phyloP scores from a whole-genome alignment of 202 grass and related monocot genomes.

The Zoysia matrella region DNA sequence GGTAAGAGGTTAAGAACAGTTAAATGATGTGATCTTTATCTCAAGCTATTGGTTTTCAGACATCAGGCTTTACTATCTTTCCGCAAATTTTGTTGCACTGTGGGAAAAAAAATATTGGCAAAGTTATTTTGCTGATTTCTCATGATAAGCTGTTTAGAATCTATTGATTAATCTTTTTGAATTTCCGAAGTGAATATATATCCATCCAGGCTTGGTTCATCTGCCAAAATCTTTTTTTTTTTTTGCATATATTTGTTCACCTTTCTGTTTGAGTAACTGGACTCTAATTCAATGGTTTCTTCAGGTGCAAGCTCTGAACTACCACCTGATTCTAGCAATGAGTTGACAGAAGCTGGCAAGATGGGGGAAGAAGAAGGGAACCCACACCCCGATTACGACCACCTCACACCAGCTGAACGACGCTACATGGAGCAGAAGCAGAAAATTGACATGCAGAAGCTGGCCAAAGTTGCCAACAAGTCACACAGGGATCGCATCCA shows the following conservation, averaged over 20 bases:
- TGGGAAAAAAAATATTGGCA: not conserved
- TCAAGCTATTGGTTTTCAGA: not conserved
- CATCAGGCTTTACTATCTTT: not conserved
- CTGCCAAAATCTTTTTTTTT: not conserved
- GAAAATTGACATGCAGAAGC: slow-evolving; percentile 67
- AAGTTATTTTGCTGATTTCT: not conserved
- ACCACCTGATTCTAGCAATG: slow-evolving; percentile 47
- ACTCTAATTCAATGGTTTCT: not conserved
- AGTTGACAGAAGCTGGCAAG: slow-evolving; percentile 54
- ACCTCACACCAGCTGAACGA: slow-evolving; percentile 80
- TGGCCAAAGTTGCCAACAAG: slow-evolving; percentile 86
- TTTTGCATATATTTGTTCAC: not conserved
- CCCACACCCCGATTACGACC: slow-evolving; percentile 44
- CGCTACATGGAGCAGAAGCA: slow-evolving; percentile 90
- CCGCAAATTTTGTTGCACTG: not conserved
- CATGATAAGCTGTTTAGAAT: not conserved
- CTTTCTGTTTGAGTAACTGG: not conserved
- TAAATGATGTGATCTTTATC: not conserved
- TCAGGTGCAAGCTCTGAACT: slow-evolving; percentile 71
- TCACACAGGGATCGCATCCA: slow-evolving; percentile 93
- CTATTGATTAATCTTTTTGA: not conserved
- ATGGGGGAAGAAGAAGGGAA: slow-evolving; percentile 53
- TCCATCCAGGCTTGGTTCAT: too few relatives aligned
- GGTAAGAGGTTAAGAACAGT: not conserved
- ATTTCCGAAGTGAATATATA: not conserved